Base-by-base conservation (phyloP, 495 filamentous ascomycete species). In the Penicillium arizonense region DNA sequence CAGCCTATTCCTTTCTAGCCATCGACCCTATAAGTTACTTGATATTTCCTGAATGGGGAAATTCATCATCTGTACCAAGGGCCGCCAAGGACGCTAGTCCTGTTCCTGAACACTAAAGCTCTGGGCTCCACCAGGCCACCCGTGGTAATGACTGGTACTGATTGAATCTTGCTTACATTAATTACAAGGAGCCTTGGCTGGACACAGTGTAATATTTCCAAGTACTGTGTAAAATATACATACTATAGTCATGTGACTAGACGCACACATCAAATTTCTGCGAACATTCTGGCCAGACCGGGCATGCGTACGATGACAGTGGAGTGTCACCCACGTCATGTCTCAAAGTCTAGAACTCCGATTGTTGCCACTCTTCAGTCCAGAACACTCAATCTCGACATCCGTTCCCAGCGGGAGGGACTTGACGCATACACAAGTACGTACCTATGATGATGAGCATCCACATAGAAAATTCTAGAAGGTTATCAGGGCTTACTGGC, bases 361-460 rank as follows among this genome's bases (percentile, higher is more conserved):
- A 21, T 46, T 28, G 35, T 28, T 44, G 24, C 48, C 34, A 40
- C 37, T 30, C 23, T 44, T 50, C 45, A 69, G 33, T 8, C 52
- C 66, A 26, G 66, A 59, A 57, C 82, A 87, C 65, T 89, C 85
- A 59, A 90, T 87, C 71, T 89, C 86, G 5, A 90, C 85, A 70
- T 88, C 85, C 4, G 84, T 82, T 7, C 77, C 78, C 50, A 82
- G 56, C 0, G 85, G 85, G 43, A 89, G 70, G 48, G 82, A 79
- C 63, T 84, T 77, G 16, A 87, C 86, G 5, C 82, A 81, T 28
- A 90, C 83, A 53, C 86, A 89, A 6, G 84, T 88, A 20, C 83
- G 74, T 30, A 73, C 76, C 77, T 72, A 48, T 16, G 47, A 34
- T 36, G 32, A 20, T 50, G 38, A 50, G 48, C 18, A 47, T 20